Evolutionary conservation across 257 asterid species (phyloP).

Genomic region (Ophiorrhiza pumila): DNA sequence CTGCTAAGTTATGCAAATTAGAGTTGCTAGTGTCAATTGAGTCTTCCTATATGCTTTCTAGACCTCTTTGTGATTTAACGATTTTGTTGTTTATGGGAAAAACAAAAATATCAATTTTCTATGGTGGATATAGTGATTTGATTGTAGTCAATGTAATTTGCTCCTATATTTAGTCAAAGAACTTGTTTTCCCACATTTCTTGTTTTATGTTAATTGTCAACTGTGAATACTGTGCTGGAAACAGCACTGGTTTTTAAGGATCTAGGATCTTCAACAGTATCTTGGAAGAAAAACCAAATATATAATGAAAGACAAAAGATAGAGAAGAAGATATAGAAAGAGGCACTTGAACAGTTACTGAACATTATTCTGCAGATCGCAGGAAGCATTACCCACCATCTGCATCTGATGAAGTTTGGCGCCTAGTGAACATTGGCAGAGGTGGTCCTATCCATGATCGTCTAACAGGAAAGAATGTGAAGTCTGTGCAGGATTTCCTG

Average conservation of each 20-base stretch:
- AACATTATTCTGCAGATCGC: conserved; percentile 8
- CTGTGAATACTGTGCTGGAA: not conserved
- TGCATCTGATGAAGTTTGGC: conserved; percentile 27
- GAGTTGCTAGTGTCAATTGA: too few species aligned
- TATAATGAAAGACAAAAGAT: not conserved
- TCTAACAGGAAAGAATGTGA: not conserved
- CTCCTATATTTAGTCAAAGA: not conserved
- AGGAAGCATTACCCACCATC: conserved; percentile 28
- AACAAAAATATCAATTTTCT: too few species aligned
- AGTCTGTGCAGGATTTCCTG: conserved; percentile 26
- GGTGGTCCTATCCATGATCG: not conserved
- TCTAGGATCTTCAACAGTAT: not conserved
- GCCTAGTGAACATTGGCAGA: conserved; percentile 13
- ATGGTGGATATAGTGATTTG: too few species aligned
- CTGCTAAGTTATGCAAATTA: too few species aligned
- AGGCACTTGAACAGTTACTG: not conserved
- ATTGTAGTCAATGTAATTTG: too few species aligned
- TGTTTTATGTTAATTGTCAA: not conserved
- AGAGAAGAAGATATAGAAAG: not conserved
- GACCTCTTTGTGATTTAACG: too few species aligned
- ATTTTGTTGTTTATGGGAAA: too few species aligned
- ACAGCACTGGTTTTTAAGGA: not conserved
- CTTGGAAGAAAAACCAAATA: not conserved
- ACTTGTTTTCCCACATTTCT: not conserved
- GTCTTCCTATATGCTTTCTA: too few species aligned